Evolutionary conservation across 768 basidiomycete genomes (phyloP).

Genomic region (Boletus sensibilis): DNA sequence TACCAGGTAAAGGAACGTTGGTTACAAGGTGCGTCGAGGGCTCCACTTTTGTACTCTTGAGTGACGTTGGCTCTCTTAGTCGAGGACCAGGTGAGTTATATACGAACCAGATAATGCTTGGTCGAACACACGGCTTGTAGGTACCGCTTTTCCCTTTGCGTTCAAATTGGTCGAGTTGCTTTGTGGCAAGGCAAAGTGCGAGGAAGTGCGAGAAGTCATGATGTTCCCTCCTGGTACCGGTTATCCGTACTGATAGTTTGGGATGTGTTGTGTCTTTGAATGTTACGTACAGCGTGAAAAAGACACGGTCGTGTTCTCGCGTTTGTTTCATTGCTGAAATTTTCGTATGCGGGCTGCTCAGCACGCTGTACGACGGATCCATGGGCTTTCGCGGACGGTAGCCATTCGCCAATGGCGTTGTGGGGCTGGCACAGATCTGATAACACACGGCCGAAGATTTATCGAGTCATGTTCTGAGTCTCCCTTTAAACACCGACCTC

Average conservation of each 20-base stretch:
- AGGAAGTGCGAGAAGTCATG: slow-evolving; percentile 66
- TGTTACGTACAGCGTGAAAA: slow-evolving; percentile 20
- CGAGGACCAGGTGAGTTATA: slow-evolving; percentile 64
- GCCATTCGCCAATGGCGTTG: slow-evolving; percentile 10
- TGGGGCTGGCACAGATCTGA: slow-evolving; percentile 20
- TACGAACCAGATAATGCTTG: neutral
- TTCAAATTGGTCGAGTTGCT: slow-evolving; percentile 72
- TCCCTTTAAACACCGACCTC: slow-evolving; percentile 17
- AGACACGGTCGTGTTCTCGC: slow-evolving; percentile 11
- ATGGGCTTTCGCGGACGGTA: slow-evolving; percentile 20
- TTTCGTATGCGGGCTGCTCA: slow-evolving; percentile 29
- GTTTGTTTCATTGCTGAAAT: slow-evolving; percentile 12
- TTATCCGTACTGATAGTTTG: slow-evolving; percentile 30
- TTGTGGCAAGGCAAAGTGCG: slow-evolving; percentile 59
- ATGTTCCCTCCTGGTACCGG: slow-evolving; percentile 60
- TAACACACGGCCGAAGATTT: slow-evolving; percentile 11
- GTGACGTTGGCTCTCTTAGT: slow-evolving; percentile 35
- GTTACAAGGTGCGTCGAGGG: slow-evolving; percentile 63
- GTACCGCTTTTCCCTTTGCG: slow-evolving; percentile 76
- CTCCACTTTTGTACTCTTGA: neutral
- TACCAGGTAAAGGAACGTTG: slow-evolving; percentile 45
- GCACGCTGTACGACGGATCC: slow-evolving; percentile 27
- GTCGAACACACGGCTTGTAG: slow-evolving; percentile 31
- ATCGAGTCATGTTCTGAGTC: slow-evolving; percentile 27
- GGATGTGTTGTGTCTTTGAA: neutral